Base-by-base conservation (phyloP, 2,329 filamentous ascomycete species). In the Parastagonospora nodorum region DNA sequence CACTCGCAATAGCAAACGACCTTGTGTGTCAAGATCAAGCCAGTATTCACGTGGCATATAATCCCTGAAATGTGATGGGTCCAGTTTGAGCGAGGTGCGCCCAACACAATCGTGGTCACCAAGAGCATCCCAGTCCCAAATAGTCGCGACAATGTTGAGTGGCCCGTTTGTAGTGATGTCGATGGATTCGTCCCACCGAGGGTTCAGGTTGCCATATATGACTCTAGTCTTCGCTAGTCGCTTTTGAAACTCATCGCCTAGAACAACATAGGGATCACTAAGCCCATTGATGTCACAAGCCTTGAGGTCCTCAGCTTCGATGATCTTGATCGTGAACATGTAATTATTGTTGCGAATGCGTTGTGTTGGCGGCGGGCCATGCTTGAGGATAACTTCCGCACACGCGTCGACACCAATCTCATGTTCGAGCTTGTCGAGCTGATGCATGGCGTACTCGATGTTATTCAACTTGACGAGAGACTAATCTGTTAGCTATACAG, bases 401-500 rank as follows among this genome's bases (percentile, higher is more conserved):
- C 92, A 97, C 9, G 84, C 88, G 70, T 99, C 94, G 10, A 96
- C 92, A 64, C 97, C 92, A 80, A 97, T 90, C 51, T 88, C 85
- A 67, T 84, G 87, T 71, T 97, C 93, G 6, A 99, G 81, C 72
- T 89, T 91, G 71, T 99, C 94, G 45, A 99, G 82, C 67, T 96
- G 90, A 49, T 92, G 84, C 76, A 96, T 92, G 5, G 92, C 93
- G 74, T 91, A 97, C 75, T 97, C 93, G 58, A 99, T 87, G 67
- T 99, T 96, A 80, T 99, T 99, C 61, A 99, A 83, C 75, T 97
- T 99, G 55, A 99, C 92, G 64, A 99, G 89, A 5, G 92, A 97
- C 90, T 96, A 16, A 16, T 40, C 19, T 2, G 16, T 61, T 39
- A 60, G 55, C 14, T 45, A 37, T 4, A 32, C 11, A 19, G 9